These are phyloP conservation scores for Dryas alaskensis DNA, from an alignment of 306 rosid genomes.

Conservation along the genomic window DNA sequence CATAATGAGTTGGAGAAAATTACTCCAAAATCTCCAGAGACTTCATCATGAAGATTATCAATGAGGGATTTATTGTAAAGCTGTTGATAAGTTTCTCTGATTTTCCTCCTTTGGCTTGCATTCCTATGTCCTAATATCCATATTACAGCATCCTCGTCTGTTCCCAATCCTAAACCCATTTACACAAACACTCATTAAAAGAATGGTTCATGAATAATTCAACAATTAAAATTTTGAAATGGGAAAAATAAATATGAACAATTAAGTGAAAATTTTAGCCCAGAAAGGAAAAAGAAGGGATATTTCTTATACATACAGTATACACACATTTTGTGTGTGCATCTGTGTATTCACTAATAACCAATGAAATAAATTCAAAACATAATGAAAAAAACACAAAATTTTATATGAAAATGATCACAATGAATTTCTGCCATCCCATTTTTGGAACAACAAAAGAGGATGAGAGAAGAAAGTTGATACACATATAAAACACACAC, in stretches of 20 bases:
- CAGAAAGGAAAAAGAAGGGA: background rate
- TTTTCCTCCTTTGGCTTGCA: constrained; percentile 64
- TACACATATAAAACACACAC: background rate
- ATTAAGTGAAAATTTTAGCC: background rate
- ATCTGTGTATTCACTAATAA: no score
- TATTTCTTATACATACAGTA: background rate
- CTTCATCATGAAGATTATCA: constrained; percentile 58
- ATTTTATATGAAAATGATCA: background rate
- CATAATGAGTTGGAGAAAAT: constrained; percentile 7
- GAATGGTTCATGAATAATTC: background rate
- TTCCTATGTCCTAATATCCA: constrained; percentile 77
- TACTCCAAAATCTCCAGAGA: constrained; percentile 89
- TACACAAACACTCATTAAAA: constrained; percentile 9
- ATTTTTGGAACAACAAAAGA: background rate
- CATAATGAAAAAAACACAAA: background rate
- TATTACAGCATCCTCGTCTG: constrained; percentile 57
- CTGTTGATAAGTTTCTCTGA: constrained; percentile 67
- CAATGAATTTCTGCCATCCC: background rate
- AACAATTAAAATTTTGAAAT: background rate
- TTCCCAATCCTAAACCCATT: constrained; percentile 57
- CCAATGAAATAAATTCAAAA: background rate
- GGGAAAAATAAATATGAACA: no score
- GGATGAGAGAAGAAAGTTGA: background rate
- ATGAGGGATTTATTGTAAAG: constrained; percentile 75
- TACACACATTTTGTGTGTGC: background rate